These are phyloP conservation scores for Thuidium tamariscinum DNA, from an alignment of 225 moss, liverwort and hornwort species.

Conservation along the genomic window DNA sequence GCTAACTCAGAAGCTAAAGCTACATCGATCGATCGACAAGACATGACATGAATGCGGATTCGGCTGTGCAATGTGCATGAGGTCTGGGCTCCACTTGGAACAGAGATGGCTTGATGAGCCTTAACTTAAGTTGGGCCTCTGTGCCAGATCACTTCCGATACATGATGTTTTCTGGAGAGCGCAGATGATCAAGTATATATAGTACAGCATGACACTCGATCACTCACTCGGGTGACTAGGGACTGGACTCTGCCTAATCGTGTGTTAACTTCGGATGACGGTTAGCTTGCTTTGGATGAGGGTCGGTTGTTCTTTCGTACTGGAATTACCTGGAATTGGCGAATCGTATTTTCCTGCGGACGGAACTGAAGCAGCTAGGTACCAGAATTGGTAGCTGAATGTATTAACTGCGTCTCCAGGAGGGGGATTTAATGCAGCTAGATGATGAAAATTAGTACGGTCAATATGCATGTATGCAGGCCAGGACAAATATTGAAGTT, in stretches of 20 bases:
- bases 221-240: not conserved
- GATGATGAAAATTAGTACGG: too few relatives aligned
- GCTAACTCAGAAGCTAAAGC: not conserved
- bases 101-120: not conserved
- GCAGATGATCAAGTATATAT: not conserved
- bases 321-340: not conserved
- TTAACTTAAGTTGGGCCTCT: not conserved
- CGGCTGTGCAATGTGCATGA: not conserved
- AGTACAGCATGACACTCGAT: not conserved
- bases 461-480: not conserved
- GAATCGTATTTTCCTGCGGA: not conserved
- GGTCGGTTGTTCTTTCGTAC: too few relatives aligned
- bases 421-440: not conserved
- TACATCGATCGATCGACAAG: not conserved
- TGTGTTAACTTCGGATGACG: not conserved
- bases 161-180: not conserved
- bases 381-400: not conserved
- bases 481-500: not conserved
- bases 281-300: not conserved
- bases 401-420: not conserved
- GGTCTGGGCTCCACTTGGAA: not conserved
- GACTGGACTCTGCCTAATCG: not conserved
- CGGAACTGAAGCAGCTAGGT: too few relatives aligned
- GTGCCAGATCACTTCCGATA: not conserved
- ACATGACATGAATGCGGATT: not conserved